Evolutionary conservation across 2,329 filamentous ascomycete species (phyloP), one percentile per base, ranked within the genome.

Genomic region (Scedosporium aurantiacum): DNA sequence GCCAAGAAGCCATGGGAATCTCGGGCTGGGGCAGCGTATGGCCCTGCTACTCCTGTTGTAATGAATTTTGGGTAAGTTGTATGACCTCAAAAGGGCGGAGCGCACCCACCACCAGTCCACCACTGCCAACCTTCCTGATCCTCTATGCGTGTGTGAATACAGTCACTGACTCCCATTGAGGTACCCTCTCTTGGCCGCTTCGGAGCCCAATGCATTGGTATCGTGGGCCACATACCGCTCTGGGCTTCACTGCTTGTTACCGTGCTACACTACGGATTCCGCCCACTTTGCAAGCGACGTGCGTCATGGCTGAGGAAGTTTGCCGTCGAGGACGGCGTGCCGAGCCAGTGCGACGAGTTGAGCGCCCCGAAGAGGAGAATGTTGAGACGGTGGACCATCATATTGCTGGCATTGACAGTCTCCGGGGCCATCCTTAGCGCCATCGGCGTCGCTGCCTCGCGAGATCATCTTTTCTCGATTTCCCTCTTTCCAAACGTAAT

Each of bases 401-500:
- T 25, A 5, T 61, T 59, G 43, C 23, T 63, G 18, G 57, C 21
- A 28, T 50, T 50, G 21, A 43, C 57, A 10, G n/a, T 21, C 41
- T 50, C 41, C 8, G 57, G 57, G 25, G 23, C 47, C 12, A 23
- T 50, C 25, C 57, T 59, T 7, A 41, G 41, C 40, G 57, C 47
- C 40, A 2, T 32, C 2, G 57, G 57, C 25, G 25, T 59, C 28
- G 16, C 27, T 4, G 25, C 28, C 40, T 21, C 7, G 41, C 57
- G 41, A 68, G 69, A 54, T 71, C 70, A 18, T 61, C 70, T 60
- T 63, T 71, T 32, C 76, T 72, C 57, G 75, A 69, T 69, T 75
- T 75, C 69, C 68, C 74, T 70, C 10, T 63, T 18, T 65, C 40
- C 63, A 55, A 25, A 61, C 27, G 62, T 66, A 18, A 56, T 64